Evolutionary conservation across 768 basidiomycete genomes (phyloP), one percentile per base, ranked within the genome.

Genomic region (Termitomyces eurrhizus): DNA sequence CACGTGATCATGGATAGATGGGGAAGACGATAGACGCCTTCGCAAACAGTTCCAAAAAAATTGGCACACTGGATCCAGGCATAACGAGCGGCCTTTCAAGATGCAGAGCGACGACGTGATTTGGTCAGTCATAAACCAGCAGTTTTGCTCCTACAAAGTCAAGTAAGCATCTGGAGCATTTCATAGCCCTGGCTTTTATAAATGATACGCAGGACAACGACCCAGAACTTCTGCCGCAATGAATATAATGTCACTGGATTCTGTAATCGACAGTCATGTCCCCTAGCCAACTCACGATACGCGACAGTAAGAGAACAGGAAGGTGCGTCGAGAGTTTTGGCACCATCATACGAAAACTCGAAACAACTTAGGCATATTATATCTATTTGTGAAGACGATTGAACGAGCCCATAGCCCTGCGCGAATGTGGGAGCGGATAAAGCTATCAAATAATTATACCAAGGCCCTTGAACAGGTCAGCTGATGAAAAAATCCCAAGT

Each of bases 71-170:
- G 44, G 8, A 1, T 53, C 39, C 39, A 56, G 36, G 26, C 36
- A 39, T 54, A 45, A 36, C 57, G 8, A 21, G 50, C 39, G 56
- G 24, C 33, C 49, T 35, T 18, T 41, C 21, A 62, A 60, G 59
- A 93, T 93, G 90, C 91, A 93, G 73, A 90, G 88, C 75, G 96
- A 99, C 90, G 96, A 98, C 76, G 91, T 98, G 65, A 98, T 99
- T 65, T 99, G 96, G 96, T 92, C 88, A 21, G 92, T 95, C 35
- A 94, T 95, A 71, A 93, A 93, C 75, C 83, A 85, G 59, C 93
- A 94, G 68, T 98, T 98, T 74, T 99, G 97, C 79, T 97, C 96
- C 0, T 99, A 96, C 76, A 98, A 98, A 90, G 95, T 99, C 81
- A 98, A 96, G 96, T 95, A 67, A 72, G 92, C 79, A 11, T 50